Evolutionary conservation across 257 asterid species (phyloP).

Genomic region (Asclepias syriaca): DNA sequence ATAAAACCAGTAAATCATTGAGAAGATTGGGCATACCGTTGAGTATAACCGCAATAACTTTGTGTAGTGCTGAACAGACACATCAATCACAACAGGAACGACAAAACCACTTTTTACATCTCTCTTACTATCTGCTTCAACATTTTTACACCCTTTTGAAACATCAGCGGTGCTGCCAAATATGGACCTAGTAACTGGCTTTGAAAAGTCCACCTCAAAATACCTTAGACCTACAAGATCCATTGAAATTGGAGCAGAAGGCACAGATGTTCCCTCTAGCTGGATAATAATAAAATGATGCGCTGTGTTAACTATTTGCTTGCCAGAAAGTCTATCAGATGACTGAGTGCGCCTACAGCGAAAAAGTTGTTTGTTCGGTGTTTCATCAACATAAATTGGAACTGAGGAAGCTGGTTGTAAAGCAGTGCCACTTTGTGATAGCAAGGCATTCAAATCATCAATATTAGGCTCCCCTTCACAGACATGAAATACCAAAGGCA

Average conservation of each 20-base stretch:
- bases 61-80: constrained; percentile 72
- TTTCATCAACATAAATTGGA: constrained; percentile 67
- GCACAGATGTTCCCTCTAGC: constrained; percentile 75
- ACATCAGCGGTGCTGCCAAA: constrained; percentile 31
- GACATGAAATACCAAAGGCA: constrained; percentile 65
- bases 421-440: constrained; percentile 41
- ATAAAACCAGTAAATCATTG: neutral
- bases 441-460: constrained; percentile 50
- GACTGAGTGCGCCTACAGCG: constrained; percentile 56
- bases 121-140: constrained; percentile 35
- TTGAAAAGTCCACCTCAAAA: constrained; percentile 84
- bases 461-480: constrained; percentile 48
- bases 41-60: constrained; percentile 84
- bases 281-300: constrained; percentile 75
- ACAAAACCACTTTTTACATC: constrained; percentile 55
- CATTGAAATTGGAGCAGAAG: constrained; percentile 87
- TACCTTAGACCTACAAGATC: constrained; percentile 93
- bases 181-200: constrained; percentile 50
- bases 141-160: constrained; percentile 32
- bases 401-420: constrained; percentile 73
- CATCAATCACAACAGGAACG: constrained; percentile 92
- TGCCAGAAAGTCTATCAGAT: constrained; percentile 58
- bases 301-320: constrained; percentile 56
- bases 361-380: constrained; percentile 62
- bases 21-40: constrained; percentile 52